Conservation (phyloP, 1,284 basidiomycete genomes). For the Cryptococcus wingfieldii region DNA sequence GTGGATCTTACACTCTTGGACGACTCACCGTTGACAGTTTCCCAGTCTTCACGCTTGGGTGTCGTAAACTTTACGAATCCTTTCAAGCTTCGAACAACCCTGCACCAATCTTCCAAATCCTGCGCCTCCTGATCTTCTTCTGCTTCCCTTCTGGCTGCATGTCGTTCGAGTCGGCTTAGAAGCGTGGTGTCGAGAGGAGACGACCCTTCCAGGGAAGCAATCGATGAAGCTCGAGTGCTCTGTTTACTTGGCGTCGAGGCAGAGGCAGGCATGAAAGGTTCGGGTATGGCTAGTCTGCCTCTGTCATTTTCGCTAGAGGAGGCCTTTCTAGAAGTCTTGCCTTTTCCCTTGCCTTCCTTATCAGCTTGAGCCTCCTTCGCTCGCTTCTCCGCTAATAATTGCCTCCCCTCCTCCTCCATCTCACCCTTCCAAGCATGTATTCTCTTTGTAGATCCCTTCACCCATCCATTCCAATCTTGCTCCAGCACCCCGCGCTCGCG, state of each 20-base stretch:
- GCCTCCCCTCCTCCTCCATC: background rate
- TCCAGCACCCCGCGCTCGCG: constrained; percentile 16
- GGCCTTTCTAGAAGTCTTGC: background rate
- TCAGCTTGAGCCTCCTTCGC: background rate
- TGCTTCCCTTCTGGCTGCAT: background rate
- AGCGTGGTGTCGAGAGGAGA: too few relatives aligned
- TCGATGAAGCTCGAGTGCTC: constrained; percentile 11
- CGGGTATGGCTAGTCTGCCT: background rate
- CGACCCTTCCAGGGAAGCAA: constrained; percentile 5
- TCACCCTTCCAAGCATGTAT: constrained; percentile 15
- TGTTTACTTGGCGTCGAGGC: constrained; percentile 55
- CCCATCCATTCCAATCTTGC: constrained; percentile 27
- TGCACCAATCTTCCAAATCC: constrained; percentile 15
- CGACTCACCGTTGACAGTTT: constrained; percentile 31
- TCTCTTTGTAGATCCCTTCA: constrained; percentile 11
- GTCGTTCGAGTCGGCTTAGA: too few relatives aligned
- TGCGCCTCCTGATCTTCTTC: constrained; percentile 8
- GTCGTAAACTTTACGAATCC: constrained; percentile 16
- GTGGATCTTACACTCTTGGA: background rate
- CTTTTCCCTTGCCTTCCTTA: background rate
- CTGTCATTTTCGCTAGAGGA: background rate
- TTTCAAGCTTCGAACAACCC: constrained; percentile 12
- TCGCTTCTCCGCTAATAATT: background rate
- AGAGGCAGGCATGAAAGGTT: background rate
- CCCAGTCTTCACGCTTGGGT: constrained; percentile 25